Conservation (phyloP, 768 basidiomycete species). For the Leccinum obscurum region DNA sequence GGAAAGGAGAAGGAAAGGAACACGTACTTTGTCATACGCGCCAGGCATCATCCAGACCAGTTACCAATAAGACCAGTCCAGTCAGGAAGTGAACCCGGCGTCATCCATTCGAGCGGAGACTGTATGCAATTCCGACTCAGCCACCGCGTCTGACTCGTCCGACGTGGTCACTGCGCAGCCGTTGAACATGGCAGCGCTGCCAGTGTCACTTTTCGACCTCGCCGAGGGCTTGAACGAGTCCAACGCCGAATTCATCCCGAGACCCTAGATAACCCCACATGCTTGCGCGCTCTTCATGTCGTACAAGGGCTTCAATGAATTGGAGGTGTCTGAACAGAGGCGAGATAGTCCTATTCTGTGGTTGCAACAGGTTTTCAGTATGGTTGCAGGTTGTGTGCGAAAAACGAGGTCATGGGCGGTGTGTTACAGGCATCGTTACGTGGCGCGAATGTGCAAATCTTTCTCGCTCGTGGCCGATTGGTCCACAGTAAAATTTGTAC, state of each 20-base stretch:
- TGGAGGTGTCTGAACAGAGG: background rate
- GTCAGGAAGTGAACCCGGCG: background rate
- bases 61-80: conserved; percentile 18
- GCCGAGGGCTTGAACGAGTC: background rate
- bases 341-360: background rate
- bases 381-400: background rate
- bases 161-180: too few relatives aligned
- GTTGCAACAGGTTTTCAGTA: background rate
- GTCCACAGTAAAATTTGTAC: conserved; percentile 12
- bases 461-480: conserved; percentile 28
- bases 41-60: background rate
- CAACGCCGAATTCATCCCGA: background rate
- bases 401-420: conserved; percentile 11
- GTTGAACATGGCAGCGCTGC: too few relatives aligned
- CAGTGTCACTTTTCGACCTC: background rate
- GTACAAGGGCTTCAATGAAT: background rate
- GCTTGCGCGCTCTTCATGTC: background rate
- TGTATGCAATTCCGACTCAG: background rate
- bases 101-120: conserved; percentile 20
- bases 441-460: conserved; percentile 11
- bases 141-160: conserved; percentile 1
- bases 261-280: background rate
- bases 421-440: conserved; percentile 15
- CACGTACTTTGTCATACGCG: background rate
- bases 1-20: background rate